Base-by-base conservation (phyloP, 495 filamentous ascomycete genomes). In the Aspergillus campestris region DNA sequence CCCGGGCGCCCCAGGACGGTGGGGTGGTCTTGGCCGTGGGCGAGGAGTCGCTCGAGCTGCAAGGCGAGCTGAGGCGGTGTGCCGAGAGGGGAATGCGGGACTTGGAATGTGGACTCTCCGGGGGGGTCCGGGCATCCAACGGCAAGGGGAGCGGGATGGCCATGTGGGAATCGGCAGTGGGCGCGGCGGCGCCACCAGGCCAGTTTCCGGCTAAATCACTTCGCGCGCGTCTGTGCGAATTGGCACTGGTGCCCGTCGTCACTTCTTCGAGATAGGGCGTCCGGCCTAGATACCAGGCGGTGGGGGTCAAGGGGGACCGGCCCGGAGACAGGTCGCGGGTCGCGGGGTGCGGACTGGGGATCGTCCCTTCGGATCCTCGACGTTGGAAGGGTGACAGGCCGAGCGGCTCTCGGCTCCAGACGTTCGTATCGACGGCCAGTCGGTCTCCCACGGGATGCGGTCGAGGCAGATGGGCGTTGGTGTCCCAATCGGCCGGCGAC, bases 71-170 rank as follows among this genome's bases (percentile, higher is more conserved):
- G 12, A 64, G 54, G 33, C 74, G 69, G 53, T 68, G 67, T 40
- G 70, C 71, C 44, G 70, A 74, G 12, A 80, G 52, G 15, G 79
- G 78, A 66, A 81, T 81, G 54, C 75, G 72, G 34, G 78, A 82
- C 48, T 68, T 72, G 52, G 74, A 70, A 61, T 70, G 67, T 39
- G 71, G 62, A 44, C 65, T 71, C 24, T 57, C 61, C 13, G 58
- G 57, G 34, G 57, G 59, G 31, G 52, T 53, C 31, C 52, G 57
- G 33, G 61, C 32, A 31, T 57, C 57, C 8, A 53, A 34, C 47
- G 50, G 60, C 57, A 67, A 65, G 57, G 68, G 60, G 41, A 51
- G 55, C 27, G 57, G 49, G 47, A 66, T 62, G 37, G 66, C 67
- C 70, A 71, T 70, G 31, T 69, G 55, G 37, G 54, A 50, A 46